Conservation (phyloP, 345 rosid species). For the Citrus glauca region DNA sequence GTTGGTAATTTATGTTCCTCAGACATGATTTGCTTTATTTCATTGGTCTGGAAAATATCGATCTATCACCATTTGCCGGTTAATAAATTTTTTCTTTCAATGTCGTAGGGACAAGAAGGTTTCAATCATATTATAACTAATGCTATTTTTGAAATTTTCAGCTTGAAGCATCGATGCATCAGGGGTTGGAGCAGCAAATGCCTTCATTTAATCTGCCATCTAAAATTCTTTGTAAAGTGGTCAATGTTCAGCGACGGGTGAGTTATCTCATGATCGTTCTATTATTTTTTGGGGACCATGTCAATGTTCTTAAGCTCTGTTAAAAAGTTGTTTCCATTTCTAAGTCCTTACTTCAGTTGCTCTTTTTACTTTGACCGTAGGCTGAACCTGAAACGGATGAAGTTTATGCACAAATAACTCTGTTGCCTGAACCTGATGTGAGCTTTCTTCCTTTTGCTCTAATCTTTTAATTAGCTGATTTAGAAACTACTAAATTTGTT, state of each 20-base stretch:
- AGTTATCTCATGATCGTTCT: constrained; percentile 19
- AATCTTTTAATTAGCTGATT: constrained; percentile 8
- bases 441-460: constrained; percentile 18
- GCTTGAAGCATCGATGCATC: constrained; percentile 97
- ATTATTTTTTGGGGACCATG: background rate
- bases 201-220: constrained; percentile 85
- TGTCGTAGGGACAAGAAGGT: background rate
- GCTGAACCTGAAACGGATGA: constrained; percentile 94
- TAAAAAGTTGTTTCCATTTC: background rate
- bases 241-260: constrained; percentile 85
- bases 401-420: constrained; percentile 86
- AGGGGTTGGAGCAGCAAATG: constrained; percentile 70
- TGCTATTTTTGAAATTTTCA: constrained; percentile 15
- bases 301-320: background rate
- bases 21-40: too few relatives aligned
- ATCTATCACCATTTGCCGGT: background rate
- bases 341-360: constrained; percentile 12
- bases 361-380: constrained; percentile 37
- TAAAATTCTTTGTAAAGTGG: constrained; percentile 95
- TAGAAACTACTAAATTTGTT: background rate
- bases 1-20: background rate
- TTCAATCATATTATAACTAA: constrained; percentile 3
- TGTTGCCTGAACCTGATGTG: constrained; percentile 73
- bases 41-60: background rate
- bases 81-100: background rate